A percentile compares a stretch with the other conserved stretches of the same genome.
Conservation (phyloP, 495 filamentous ascomycete species). For the Chaetomidium leptoderma region DNA sequence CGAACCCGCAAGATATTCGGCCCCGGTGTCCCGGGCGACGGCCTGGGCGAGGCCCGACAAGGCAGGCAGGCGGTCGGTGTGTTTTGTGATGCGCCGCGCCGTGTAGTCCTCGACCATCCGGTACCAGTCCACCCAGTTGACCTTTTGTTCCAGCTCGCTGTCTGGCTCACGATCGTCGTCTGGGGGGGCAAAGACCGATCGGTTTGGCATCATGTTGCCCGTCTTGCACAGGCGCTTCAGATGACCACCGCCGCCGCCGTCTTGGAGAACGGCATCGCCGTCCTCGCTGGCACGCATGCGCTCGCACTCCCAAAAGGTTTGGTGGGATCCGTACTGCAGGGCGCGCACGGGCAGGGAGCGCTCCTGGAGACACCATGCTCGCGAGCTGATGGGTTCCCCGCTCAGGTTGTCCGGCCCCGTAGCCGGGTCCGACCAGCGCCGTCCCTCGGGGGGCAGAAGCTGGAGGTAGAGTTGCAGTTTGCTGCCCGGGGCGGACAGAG, state of each 20-base stretch:
- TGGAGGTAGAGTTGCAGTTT: slow-evolving; percentile 8
- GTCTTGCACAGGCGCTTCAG: slow-evolving; percentile 15
- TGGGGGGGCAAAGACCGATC: slow-evolving; percentile 17
- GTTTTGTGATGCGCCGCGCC: slow-evolving; percentile 24
- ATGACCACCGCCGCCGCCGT: slow-evolving; percentile 8
- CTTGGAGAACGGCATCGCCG: slow-evolving; percentile 19
- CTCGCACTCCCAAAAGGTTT: slow-evolving; percentile 35
- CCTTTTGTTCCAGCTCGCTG: neutral
- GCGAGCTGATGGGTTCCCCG: slow-evolving; percentile 26
- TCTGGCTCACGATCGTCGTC: neutral
- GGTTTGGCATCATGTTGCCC: slow-evolving; percentile 1
- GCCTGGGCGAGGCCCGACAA: slow-evolving; percentile 31
- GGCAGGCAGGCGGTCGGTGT: slow-evolving; percentile 35
- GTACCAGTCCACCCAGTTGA: slow-evolving; percentile 27
- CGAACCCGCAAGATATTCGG: slow-evolving; percentile 26
- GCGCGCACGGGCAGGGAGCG: slow-evolving; percentile 27
- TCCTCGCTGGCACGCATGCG: slow-evolving; percentile 19
- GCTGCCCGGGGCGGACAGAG: neutral
- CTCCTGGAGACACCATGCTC: slow-evolving; percentile 40
- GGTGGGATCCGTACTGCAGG: slow-evolving; percentile 24
- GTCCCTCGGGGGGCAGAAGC: slow-evolving; percentile 9
- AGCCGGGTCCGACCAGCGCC: neutral
- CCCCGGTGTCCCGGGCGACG: slow-evolving; percentile 12
- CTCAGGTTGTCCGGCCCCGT: slow-evolving; percentile 1
- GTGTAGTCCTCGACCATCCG: slow-evolving; percentile 29